Base-by-base conservation (phyloP, 805 yeast genomes). In the Kockiozyma suomiensis region DNA sequence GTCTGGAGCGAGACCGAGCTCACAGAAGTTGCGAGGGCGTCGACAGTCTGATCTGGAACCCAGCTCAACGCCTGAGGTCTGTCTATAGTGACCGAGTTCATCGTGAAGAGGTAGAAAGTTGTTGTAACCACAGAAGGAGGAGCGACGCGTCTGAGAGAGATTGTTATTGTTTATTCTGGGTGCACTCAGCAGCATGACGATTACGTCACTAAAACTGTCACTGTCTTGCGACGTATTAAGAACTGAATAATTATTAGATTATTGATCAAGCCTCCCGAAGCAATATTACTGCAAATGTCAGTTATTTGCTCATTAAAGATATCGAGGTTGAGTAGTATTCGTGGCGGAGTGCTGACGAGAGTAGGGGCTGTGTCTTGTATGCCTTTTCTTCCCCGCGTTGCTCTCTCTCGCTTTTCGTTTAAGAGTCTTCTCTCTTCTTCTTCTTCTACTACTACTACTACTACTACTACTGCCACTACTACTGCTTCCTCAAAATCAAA, bases 1-100 rank as follows among this genome's bases (percentile, higher is more conserved):
- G 65, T 50, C 42, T 57, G 52, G 32, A 61, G 30, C 43, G 57
- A 32, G 45, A 54, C 37, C 15, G 23, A 35, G 28, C 35, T 35
- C 38, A 56, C 60, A 33, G 57, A 54, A 5, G 57, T 54, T 10
- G 50, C 26, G 10, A 54, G 57, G 2, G 47, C 45, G 15, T 42
- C 45, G n/a, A 43, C 51, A 21, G 33, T 19, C 12, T 8, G 30
- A 19, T 49, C 55, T 21, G 55, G 42, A 7, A 33, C 38, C 48
- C 53, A 47, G 7, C 15, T 12, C 45, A 26, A 15, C 21, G 51
- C 37, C 45, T 17, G 17, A 6, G 37, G 7, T 19, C 28, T 40
- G 19, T 45, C 21, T n/a, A 45, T 5, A 2, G 25, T 35, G 17
- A 15, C 19, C 15, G 49, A 28, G 21, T 45, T 21, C 49, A 45